These are phyloP conservation scores for Raddia distichophylla DNA, from an alignment of 176 grass and related monocot genomes.

Conservation along the genomic window DNA sequence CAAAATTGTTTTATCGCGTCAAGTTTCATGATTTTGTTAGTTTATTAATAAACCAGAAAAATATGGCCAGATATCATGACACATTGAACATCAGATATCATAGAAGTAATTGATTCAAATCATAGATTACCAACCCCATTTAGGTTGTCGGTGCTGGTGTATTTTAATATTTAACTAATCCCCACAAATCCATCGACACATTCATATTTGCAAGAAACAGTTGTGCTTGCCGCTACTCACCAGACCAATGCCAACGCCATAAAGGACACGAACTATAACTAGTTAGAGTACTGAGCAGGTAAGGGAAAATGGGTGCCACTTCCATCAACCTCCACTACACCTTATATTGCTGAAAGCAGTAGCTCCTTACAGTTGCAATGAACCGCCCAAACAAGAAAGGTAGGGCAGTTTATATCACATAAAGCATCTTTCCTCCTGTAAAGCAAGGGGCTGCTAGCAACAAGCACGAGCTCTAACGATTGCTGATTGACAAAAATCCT, in stretches of 20 bases:
- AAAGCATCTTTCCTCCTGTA: not conserved
- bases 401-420: not conserved
- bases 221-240: slow-evolving; percentile 50
- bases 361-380: slow-evolving; percentile 20
- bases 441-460: not conserved
- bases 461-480: slow-evolving; percentile 20
- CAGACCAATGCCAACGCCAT: slow-evolving; percentile 81
- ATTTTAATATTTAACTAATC: slow-evolving; percentile 4
- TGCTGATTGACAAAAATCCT: not conserved
- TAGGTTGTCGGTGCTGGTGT: not conserved
- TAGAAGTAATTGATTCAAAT: not conserved
- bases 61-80: not conserved
- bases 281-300: slow-evolving; percentile 30
- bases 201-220: slow-evolving; percentile 13
- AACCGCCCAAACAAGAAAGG: not conserved
- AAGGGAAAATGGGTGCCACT: slow-evolving; percentile 19
- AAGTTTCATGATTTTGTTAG: not conserved
- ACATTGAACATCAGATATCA: not conserved
- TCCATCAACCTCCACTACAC: slow-evolving; percentile 33
- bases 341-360: slow-evolving; percentile 10
- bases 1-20: not conserved
- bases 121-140: not conserved
- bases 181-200: not conserved
- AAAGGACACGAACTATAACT: slow-evolving; percentile 75
- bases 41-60: not conserved